Conservation (phyloP, 768 basidiomycete genomes). For the Xerocomellus chrysenteron region DNA sequence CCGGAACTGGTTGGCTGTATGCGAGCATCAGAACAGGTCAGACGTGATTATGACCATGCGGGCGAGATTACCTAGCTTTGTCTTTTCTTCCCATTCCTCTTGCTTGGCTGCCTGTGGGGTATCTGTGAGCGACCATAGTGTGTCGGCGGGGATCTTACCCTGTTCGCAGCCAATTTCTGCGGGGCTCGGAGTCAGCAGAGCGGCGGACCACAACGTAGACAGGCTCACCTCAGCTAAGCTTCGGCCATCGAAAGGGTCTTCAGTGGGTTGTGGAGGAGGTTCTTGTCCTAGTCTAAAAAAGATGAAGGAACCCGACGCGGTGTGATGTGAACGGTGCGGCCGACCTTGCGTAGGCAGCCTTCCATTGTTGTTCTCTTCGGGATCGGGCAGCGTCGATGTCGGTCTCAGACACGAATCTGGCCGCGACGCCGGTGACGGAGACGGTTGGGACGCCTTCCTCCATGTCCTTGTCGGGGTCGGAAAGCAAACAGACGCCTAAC, state of each 20-base stretch:
- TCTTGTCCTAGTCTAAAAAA: conserved; percentile 72
- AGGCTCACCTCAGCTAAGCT: conserved; percentile 82
- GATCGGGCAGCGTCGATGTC: conserved; percentile 74
- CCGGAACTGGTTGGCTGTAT: conserved; percentile 80
- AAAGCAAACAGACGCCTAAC: conserved; percentile 10
- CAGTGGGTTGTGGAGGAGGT: conserved; percentile 71
- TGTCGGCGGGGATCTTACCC: conserved; percentile 44
- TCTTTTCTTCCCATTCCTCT: conserved; percentile 92
- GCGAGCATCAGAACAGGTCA: conserved; percentile 7
- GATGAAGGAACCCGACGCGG: conserved; percentile 4
- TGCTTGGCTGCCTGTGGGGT: conserved; percentile 72
- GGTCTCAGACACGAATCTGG: conserved; percentile 78
- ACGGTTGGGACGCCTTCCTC: conserved; percentile 73
- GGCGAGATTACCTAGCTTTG: conserved; percentile 56
- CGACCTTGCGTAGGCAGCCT: conserved; percentile 83
- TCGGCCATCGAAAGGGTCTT: conserved; percentile 79
- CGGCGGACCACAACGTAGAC: not conserved
- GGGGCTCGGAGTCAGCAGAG: conserved; percentile 11
- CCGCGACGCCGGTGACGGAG: conserved; percentile 69
- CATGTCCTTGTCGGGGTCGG: conserved; percentile 40
- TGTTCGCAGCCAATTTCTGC: conserved; percentile 89
- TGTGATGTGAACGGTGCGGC: not conserved
- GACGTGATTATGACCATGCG: not conserved
- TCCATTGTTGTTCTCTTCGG: conserved; percentile 82
- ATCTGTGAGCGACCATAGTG: conserved; percentile 10